These are phyloP conservation scores for Malus hybrid DNA, from an alignment of 331 rosid species.

Conservation along the genomic window DNA sequence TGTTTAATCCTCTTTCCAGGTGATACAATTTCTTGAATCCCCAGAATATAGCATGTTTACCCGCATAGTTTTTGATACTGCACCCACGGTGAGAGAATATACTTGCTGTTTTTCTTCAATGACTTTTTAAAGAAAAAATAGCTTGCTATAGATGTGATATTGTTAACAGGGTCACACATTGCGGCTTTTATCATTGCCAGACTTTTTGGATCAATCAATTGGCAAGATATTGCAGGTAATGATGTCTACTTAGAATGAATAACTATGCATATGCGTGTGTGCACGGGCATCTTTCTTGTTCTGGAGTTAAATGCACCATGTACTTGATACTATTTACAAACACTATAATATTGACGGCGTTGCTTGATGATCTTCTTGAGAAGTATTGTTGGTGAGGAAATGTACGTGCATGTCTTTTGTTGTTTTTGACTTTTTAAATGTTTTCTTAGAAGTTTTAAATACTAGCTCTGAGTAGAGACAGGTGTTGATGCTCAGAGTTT, in stretches of 20 bases:
- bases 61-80: slow-evolving; percentile 90
- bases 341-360: not conserved
- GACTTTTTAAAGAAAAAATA: not conserved
- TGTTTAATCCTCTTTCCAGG: slow-evolving; percentile 49
- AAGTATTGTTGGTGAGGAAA: not conserved
- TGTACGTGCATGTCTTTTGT: not conserved
- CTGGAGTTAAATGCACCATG: not conserved
- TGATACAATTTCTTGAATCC: slow-evolving; percentile 77
- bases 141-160: not conserved
- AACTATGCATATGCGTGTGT: not conserved
- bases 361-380: not conserved
- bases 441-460: not conserved
- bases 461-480: not conserved
- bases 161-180: slow-evolving; percentile 72
- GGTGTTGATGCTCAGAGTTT: not conserved
- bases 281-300: not conserved
- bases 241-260: not conserved
- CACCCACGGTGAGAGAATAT: slow-evolving; percentile 75
- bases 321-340: not conserved
- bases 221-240: slow-evolving; percentile 86
- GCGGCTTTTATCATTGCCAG: slow-evolving; percentile 78
- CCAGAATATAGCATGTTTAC: slow-evolving; percentile 83
- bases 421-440: not conserved
- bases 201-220: slow-evolving; percentile 87
- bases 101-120: not conserved